Conservation (phyloP, 768 basidiomycete species). For the Hypholoma fasciculare region DNA sequence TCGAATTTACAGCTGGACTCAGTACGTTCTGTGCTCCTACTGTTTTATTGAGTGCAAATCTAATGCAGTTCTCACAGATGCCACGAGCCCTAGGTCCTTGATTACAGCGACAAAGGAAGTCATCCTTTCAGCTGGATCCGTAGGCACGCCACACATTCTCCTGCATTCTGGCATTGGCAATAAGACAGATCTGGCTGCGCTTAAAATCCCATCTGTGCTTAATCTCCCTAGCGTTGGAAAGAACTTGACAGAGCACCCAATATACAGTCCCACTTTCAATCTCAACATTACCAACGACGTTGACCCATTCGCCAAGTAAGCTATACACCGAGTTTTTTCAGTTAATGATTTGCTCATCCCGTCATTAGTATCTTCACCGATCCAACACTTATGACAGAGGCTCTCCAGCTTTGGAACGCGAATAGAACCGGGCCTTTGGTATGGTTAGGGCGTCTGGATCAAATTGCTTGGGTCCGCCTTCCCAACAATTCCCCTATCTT, state of each 20-base stretch:
- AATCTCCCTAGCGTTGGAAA: slow-evolving; percentile 36
- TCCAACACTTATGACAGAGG: slow-evolving; percentile 17
- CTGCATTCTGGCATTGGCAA: slow-evolving; percentile 33
- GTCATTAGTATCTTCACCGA: slow-evolving; percentile 19
- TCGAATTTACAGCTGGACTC: slow-evolving; percentile 11
- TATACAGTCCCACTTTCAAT: slow-evolving; percentile 16
- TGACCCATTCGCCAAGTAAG: slow-evolving; percentile 4
- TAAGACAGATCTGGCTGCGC: slow-evolving; percentile 16
- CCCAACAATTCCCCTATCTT: slow-evolving; percentile 29
- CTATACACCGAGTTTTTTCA: background rate
- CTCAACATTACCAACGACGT: slow-evolving; percentile 26
- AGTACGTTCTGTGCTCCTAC: background rate
- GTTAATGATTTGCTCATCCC: background rate
- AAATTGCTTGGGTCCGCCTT: slow-evolving; percentile 28
- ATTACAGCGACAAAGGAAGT: slow-evolving; percentile 40
- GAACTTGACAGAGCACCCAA: slow-evolving; percentile 33
- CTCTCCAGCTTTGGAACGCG: slow-evolving; percentile 28
- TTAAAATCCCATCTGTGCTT: slow-evolving; percentile 26
- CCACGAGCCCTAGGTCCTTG: slow-evolving; percentile 26
- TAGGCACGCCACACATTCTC: slow-evolving; percentile 33
- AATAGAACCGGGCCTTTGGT: slow-evolving; percentile 26
- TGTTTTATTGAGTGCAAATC: background rate
- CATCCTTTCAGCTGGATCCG: slow-evolving; percentile 34
- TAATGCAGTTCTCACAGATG: background rate
- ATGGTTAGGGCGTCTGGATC: slow-evolving; percentile 18